Evolutionary conservation across 208 protist genomes (phyloP).

Genomic region (Sergeia podlipaevii): DNA sequence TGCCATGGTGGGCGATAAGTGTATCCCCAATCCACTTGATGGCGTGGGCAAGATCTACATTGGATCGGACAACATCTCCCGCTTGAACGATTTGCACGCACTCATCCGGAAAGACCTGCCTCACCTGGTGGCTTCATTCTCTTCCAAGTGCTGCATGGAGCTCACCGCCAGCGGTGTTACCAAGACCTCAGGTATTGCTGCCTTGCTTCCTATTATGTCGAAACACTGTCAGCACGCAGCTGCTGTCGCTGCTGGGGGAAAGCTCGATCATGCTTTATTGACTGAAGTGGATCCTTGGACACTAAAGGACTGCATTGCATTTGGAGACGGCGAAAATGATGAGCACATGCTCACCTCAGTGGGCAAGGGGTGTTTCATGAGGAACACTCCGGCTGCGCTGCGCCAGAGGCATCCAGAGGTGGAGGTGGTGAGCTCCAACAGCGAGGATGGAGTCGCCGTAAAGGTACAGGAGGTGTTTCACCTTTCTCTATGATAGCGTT

Average conservation of each 20-base stretch:
- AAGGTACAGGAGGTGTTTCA: too few species aligned
- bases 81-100: conserved; percentile 4
- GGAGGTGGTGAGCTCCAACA: conserved; percentile 19
- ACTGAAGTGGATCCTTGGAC: conserved; percentile 1
- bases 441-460: conserved; percentile 22
- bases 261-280: too few species aligned
- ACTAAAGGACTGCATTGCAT: conserved; percentile 32
- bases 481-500: too few species aligned
- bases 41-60: conserved; percentile 22
- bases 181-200: conserved; percentile 22
- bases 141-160: conserved; percentile 24
- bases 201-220: conserved; percentile 16
- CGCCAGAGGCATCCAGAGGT: conserved; percentile 12
- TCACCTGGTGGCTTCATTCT: too few species aligned
- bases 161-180: conserved; percentile 36
- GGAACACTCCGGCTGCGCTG: conserved; percentile 20
- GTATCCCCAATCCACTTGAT: conserved; percentile 6
- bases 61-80: conserved; percentile 14
- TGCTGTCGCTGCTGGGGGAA: too few species aligned
- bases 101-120: conserved; percentile 2
- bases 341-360: conserved; percentile 27
- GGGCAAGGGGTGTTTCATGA: conserved; percentile 36
- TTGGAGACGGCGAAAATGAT: conserved; percentile 53
- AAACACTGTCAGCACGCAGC: too few species aligned
- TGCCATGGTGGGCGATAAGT: background rate